These are phyloP conservation scores for Ustilago loliicola DNA, from an alignment of 1,284 basidiomycete genomes.

Conservation along the genomic window DNA sequence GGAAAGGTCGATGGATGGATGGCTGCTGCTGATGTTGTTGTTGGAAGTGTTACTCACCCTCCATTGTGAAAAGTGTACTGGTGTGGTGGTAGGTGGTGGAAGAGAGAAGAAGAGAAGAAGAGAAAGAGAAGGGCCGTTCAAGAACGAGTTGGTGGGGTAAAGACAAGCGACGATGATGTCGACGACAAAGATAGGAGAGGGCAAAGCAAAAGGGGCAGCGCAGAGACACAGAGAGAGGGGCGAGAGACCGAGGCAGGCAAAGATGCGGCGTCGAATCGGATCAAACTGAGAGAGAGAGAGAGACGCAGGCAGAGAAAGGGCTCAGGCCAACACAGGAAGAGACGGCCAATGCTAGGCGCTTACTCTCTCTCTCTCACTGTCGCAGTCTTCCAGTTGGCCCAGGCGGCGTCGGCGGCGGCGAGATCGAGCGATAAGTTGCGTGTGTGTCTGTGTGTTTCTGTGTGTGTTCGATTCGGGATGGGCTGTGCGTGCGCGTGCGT, in stretches of 20 bases:
- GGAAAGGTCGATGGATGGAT: conserved; percentile 16
- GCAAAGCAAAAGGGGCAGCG: background rate
- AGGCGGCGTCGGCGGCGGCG: conserved; percentile 7
- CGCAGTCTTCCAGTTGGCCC: background rate
- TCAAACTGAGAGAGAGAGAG: background rate
- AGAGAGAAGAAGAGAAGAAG: conserved; percentile 8
- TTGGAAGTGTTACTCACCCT: conserved; percentile 42
- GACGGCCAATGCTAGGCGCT: conserved; percentile 13
- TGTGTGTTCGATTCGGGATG: background rate
- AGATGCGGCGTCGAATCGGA: conserved; percentile 7
- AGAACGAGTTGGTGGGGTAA: conserved; percentile 33
- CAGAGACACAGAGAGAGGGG: background rate
- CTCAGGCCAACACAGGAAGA: conserved; percentile 6
- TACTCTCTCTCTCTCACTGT: background rate
- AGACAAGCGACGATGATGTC: conserved; percentile 11
- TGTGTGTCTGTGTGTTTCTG: background rate
- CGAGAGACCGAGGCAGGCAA: background rate
- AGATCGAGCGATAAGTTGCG: conserved; percentile 1
- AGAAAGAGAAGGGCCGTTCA: background rate
- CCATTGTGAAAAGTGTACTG: conserved; percentile 37
- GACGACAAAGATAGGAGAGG: conserved; percentile 13
- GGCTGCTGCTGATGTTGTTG: background rate
- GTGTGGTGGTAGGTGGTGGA: conserved; percentile 14
- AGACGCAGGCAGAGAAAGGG: background rate
- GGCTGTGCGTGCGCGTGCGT: conserved; percentile 27